phyloP scores from a whole-genome alignment of 805 yeast species.

The Ogataea henricii region DNA sequence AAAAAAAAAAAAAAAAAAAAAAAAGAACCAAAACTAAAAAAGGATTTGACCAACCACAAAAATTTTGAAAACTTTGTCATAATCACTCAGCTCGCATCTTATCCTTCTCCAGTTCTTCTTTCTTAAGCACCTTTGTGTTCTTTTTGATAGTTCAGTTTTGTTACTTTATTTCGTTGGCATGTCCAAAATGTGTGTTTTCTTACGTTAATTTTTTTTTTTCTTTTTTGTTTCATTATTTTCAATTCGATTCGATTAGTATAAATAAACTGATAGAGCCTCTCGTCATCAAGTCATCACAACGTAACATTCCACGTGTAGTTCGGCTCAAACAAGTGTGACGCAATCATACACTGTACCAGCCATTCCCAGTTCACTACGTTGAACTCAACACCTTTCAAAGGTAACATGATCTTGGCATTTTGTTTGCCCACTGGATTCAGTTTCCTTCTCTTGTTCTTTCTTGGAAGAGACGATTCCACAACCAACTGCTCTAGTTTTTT shows the following conservation, averaged over 20 bases:
- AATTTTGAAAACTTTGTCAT: neutral
- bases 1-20: neutral
- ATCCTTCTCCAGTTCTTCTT: neutral
- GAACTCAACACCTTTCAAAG: slow-evolving; percentile 12
- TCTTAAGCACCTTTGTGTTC: neutral
- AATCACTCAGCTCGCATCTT: neutral
- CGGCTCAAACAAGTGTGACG: slow-evolving; percentile 18
- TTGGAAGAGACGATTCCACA: neutral
- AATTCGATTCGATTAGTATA: too few species aligned
- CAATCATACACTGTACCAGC: slow-evolving; percentile 63
- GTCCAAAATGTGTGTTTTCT: neutral
- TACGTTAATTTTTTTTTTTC: too few species aligned
- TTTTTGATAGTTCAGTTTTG: neutral
- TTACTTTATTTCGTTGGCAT: neutral
- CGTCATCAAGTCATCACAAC: neutral
- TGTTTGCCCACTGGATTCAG: neutral
- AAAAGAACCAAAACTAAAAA: neutral
- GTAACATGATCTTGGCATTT: neutral
- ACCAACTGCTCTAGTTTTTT: slow-evolving; percentile 7
- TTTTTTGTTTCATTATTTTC: neutral
- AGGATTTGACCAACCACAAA: too few species aligned
- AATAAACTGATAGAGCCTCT: neutral
- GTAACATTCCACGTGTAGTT: slow-evolving; percentile 25
- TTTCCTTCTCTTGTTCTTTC: slow-evolving; percentile 4
- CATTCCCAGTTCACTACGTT: slow-evolving; percentile 60